phyloP scores from a whole-genome alignment of 495 filamentous ascomycete species.

The Xylaria castorea region DNA sequence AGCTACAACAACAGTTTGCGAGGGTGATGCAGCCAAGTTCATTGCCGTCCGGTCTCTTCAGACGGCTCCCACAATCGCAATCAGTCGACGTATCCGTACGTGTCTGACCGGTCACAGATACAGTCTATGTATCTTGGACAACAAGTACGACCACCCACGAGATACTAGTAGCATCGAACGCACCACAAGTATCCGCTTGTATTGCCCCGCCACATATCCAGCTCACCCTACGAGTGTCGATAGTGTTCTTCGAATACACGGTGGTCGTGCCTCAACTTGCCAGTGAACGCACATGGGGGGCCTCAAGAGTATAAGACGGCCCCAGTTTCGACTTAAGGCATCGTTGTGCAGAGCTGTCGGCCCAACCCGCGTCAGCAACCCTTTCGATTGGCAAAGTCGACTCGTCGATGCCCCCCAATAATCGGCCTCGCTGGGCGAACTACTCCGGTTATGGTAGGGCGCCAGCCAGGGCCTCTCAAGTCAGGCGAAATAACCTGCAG shows the following conservation, averaged over 20 bases:
- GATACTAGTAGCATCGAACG: slow-evolving; percentile 10
- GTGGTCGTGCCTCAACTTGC: neutral
- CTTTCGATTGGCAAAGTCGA: slow-evolving; percentile 5
- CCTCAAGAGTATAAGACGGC: slow-evolving; percentile 4
- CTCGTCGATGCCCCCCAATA: neutral
- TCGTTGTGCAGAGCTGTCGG: slow-evolving; percentile 21
- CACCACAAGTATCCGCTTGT: slow-evolving; percentile 14
- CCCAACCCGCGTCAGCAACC: slow-evolving; percentile 16
- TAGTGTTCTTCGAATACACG: neutral
- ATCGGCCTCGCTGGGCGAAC: slow-evolving; percentile 8
- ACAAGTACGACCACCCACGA: slow-evolving; percentile 17
- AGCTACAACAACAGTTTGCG: slow-evolving; percentile 30
- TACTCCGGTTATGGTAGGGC: slow-evolving; percentile 11
- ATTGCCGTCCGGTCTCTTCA: slow-evolving; percentile 19
- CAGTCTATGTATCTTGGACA: slow-evolving; percentile 13
- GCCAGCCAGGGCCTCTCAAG: slow-evolving; percentile 9
- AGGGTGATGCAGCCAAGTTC: slow-evolving; percentile 21
- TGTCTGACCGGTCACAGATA: slow-evolving; percentile 29
- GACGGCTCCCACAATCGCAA: slow-evolving; percentile 11
- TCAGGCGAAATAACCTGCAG: neutral
- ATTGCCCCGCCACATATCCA: neutral
- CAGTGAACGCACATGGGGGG: neutral
- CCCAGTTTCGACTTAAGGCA: slow-evolving; percentile 6
- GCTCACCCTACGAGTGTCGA: slow-evolving; percentile 19
- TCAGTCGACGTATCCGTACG: slow-evolving; percentile 5